phyloP scores from a whole-genome alignment of 176 grass and related monocot genomes.

The Cenchrus americanus region DNA sequence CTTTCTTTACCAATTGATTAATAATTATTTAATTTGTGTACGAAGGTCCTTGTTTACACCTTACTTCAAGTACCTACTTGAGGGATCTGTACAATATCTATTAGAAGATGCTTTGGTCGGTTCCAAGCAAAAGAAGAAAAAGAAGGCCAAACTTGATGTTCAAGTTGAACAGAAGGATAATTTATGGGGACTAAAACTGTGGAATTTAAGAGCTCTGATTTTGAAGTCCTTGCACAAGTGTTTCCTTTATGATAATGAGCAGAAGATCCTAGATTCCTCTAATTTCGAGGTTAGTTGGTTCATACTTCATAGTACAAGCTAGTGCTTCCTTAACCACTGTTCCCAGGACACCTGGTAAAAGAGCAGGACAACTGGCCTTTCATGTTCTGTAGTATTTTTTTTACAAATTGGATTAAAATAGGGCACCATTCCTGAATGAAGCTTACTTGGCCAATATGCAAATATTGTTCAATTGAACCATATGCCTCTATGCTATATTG shows the following conservation, averaged over 20 bases:
- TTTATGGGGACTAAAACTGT: conserved; percentile 53
- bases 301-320: not conserved
- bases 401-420: conserved; percentile 2
- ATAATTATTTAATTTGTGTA: conserved; percentile 37
- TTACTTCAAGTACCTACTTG: conserved; percentile 93
- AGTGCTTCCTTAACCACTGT: conserved; percentile 1
- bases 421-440: not conserved
- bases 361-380: not conserved
- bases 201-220: conserved; percentile 81
- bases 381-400: conserved; percentile 6
- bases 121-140: conserved; percentile 65
- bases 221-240: conserved; percentile 85
- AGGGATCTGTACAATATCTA: conserved; percentile 71
- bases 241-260: conserved; percentile 86
- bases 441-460: not conserved
- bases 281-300: conserved; percentile 76
- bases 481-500: not conserved
- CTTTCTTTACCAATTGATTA: not conserved
- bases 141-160: conserved; percentile 64
- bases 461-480: not conserved
- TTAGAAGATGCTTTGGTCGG: conserved; percentile 50
- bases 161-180: conserved; percentile 54
- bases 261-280: conserved; percentile 76
- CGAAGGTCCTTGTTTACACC: conserved; percentile 89
- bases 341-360: not conserved